Evolutionary conservation across 1,139 yeast species (phyloP).

Genomic region (Debaryomyces subglobosus): DNA sequence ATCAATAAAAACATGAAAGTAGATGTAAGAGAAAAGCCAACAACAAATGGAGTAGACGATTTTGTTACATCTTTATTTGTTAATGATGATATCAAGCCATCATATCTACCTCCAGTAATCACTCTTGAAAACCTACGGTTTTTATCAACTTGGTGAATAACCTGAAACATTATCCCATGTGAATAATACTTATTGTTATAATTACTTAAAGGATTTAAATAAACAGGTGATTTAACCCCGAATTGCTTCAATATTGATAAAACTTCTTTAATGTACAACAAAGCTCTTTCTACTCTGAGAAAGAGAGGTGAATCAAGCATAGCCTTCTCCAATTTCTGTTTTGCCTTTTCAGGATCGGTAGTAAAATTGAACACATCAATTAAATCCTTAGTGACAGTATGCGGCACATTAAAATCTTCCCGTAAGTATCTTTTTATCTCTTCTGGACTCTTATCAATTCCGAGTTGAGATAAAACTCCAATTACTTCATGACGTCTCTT

Average conservation of each 20-base stretch:
- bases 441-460: conserved; percentile 66
- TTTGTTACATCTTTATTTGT: conserved; percentile 43
- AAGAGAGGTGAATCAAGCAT: conserved; percentile 78
- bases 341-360: conserved; percentile 66
- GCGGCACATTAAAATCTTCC: conserved; percentile 72
- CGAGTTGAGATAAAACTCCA: conserved; percentile 72
- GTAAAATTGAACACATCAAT: conserved; percentile 78
- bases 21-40: conserved; percentile 72
- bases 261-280: conserved; percentile 62
- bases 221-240: conserved; percentile 42
- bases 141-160: conserved; percentile 60
- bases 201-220: conserved; percentile 74
- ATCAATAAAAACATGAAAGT: conserved; percentile 46
- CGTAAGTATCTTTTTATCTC: conserved; percentile 69
- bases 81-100: conserved; percentile 63
- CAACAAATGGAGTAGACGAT: conserved; percentile 55
- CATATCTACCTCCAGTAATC: conserved; percentile 95
- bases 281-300: conserved; percentile 60
- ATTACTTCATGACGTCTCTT: conserved; percentile 71
- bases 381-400: conserved; percentile 77
- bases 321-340: conserved; percentile 60
- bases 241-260: conserved; percentile 55
- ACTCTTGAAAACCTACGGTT: conserved; percentile 48
- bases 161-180: conserved; percentile 88
- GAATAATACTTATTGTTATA: conserved; percentile 78